A percentile compares a stretch with the other conserved stretches of the same genome.
Evolutionary conservation across 1,139 yeast genomes (phyloP).

Genomic region (Kodamaea alishanica): DNA sequence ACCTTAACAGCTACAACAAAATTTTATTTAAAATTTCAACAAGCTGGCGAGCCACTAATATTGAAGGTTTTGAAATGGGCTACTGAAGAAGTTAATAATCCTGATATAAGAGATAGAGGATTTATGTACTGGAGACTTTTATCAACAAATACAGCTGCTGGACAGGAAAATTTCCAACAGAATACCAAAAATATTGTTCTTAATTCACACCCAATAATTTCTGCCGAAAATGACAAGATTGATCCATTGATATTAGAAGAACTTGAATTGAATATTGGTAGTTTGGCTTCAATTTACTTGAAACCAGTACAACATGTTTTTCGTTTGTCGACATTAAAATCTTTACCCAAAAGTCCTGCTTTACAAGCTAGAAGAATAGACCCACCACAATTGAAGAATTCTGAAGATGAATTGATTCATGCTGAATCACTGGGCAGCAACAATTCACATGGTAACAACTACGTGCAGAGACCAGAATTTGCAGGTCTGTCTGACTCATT

Average conservation of each 20-base stretch:
- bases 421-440: too few relatives aligned
- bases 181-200: conserved; percentile 54
- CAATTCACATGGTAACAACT: conserved; percentile 1
- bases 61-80: conserved; percentile 62
- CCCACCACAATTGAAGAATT: conserved; percentile 2
- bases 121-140: conserved; percentile 82
- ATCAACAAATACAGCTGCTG: conserved; percentile 40
- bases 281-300: conserved; percentile 77
- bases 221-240: conserved; percentile 64
- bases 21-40: conserved; percentile 57
- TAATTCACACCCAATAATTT: conserved; percentile 59
- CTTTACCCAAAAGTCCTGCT: conserved; percentile 62
- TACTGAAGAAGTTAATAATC: conserved; percentile 70
- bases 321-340: conserved; percentile 56
- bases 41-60: conserved; percentile 54
- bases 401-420: not conserved
- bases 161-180: conserved; percentile 32
- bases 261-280: conserved; percentile 75
- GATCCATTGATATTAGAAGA: conserved; percentile 75
- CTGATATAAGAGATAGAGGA: conserved; percentile 85
- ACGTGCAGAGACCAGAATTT: conserved; percentile 1
- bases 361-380: conserved; percentile 30
- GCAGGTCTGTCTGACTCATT: conserved; percentile 6
- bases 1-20: conserved; percentile 74
- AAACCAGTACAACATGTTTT: conserved; percentile 82